These are phyloP conservation scores for Hirschioporus abietinus DNA, from an alignment of 768 basidiomycete genomes.

Conservation along the genomic window DNA sequence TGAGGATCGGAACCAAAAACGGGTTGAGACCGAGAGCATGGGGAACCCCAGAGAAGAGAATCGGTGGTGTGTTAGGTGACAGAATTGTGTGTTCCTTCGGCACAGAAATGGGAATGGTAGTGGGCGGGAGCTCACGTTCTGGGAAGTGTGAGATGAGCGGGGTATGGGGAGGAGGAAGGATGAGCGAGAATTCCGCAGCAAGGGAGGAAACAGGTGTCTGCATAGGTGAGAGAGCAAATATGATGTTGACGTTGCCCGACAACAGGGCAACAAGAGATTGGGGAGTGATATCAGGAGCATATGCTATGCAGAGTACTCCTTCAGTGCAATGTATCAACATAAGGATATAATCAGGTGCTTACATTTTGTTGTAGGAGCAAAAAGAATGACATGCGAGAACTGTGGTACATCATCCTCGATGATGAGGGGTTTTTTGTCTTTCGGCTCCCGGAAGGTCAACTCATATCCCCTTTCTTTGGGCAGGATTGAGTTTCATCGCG, in stretches of 20 bases:
- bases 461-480: constrained; percentile 72
- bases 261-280: constrained; percentile 74
- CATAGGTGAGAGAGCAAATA: constrained; percentile 75
- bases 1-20: constrained; percentile 74
- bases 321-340: constrained; percentile 6
- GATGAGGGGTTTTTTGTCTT: constrained; percentile 61
- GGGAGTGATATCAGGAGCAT: constrained; percentile 71
- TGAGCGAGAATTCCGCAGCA: constrained; percentile 87
- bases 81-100: constrained; percentile 40
- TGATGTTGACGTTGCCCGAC: constrained; percentile 69
- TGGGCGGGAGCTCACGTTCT: constrained; percentile 56
- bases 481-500: constrained; percentile 7
- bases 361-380: constrained; percentile 87
- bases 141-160: constrained; percentile 86
- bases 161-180: constrained; percentile 79
- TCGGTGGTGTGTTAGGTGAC: constrained; percentile 43
- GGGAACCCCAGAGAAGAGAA: constrained; percentile 75
- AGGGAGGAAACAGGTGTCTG: constrained; percentile 70
- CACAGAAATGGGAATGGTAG: constrained; percentile 60
- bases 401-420: constrained; percentile 65
- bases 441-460: constrained; percentile 81
- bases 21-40: constrained; percentile 69
- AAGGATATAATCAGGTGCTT: constrained; percentile 20
- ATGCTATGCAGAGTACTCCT: constrained; percentile 35
- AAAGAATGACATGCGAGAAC: constrained; percentile 83